Conservation (phyloP, 1,284 basidiomycete genomes). For the Flammula alnicola region DNA sequence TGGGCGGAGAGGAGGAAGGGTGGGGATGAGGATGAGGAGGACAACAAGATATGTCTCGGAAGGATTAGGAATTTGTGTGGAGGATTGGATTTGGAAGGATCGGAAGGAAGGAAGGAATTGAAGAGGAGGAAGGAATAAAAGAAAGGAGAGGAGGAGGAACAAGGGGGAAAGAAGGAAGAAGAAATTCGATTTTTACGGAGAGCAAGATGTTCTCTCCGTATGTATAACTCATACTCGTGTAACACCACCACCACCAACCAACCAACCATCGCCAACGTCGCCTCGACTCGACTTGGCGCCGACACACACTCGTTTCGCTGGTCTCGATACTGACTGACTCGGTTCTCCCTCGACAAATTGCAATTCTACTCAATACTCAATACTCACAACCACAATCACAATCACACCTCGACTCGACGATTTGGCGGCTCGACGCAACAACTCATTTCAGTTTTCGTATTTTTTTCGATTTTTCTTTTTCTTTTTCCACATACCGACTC, state of each 20-base stretch:
- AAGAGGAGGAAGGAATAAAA: constrained; percentile 10
- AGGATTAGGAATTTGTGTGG: neutral
- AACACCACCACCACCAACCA: constrained; percentile 1
- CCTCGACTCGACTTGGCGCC: neutral
- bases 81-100: neutral
- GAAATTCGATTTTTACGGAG: constrained; percentile 6
- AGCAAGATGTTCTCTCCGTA: constrained; percentile 3
- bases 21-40: neutral
- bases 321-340: neutral
- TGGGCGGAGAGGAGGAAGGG: neutral
- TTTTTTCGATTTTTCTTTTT: constrained; percentile 3
- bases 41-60: too few relatives aligned
- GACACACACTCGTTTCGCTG: neutral
- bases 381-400: too few relatives aligned
- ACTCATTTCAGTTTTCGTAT: constrained; percentile 4
- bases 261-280: neutral
- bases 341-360: too few relatives aligned
- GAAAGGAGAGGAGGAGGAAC: constrained; percentile 4
- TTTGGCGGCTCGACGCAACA: too few relatives aligned
- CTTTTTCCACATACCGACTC: neutral
- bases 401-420: neutral
- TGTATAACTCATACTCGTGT: constrained; percentile 15
- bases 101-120: constrained; percentile 3
- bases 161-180: constrained; percentile 7
- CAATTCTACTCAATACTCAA: too few relatives aligned